Evolutionary conservation across 345 rosid genomes (phyloP).

Genomic region (Triadica sebifera): DNA sequence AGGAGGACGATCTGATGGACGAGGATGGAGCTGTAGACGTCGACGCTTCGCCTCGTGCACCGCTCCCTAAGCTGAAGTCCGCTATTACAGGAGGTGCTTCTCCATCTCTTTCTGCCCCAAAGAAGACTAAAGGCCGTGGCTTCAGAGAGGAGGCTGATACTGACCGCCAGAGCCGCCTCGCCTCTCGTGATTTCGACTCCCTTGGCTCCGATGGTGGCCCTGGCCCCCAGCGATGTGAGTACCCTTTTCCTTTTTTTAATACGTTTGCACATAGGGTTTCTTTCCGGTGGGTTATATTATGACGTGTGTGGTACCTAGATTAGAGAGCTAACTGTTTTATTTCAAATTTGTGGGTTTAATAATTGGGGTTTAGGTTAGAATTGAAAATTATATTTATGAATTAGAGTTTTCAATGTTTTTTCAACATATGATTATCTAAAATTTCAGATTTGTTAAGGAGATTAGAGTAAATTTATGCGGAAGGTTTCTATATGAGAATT

Average conservation of each 20-base stretch:
- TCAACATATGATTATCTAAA: too few species aligned
- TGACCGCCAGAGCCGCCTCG: slow-evolving; percentile 67
- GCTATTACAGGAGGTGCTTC: slow-evolving; percentile 81
- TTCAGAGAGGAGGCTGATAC: slow-evolving; percentile 66
- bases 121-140: slow-evolving; percentile 92
- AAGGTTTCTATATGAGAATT: not conserved
- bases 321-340: not conserved
- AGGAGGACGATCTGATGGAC: slow-evolving; percentile 97
- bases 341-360: not conserved
- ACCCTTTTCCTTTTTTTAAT: not conserved
- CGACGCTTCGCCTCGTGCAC: slow-evolving; percentile 61
- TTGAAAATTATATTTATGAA: too few species aligned
- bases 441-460: not conserved
- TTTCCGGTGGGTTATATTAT: not conserved
- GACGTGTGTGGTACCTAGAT: not conserved
- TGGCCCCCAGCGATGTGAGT: slow-evolving; percentile 89
- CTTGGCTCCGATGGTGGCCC: slow-evolving; percentile 80
- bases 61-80: slow-evolving; percentile 66
- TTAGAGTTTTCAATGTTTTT: too few species aligned
- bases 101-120: slow-evolving; percentile 32
- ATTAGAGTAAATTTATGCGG: not conserved
- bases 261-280: not conserved
- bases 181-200: slow-evolving; percentile 80
- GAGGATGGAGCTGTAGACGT: slow-evolving; percentile 65
- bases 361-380: not conserved